Evolutionary conservation across 768 basidiomycete genomes (phyloP), one percentile per base, ranked within the genome.

Genomic region (Nidula microcarpa): DNA sequence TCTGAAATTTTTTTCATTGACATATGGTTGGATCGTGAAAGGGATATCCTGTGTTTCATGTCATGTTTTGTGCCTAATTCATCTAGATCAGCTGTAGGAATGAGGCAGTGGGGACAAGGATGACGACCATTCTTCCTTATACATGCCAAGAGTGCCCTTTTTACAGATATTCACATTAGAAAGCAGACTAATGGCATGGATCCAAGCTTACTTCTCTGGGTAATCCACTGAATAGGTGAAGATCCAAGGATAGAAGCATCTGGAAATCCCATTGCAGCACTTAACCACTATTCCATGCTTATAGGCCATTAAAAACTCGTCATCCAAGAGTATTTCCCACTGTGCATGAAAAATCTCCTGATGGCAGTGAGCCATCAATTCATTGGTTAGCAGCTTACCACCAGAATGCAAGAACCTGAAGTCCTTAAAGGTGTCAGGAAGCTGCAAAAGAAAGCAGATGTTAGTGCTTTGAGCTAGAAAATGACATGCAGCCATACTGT

Each of bases 151-250:
- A 74, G 57, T 5, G 70, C 55, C 53, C 70, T 74, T 46, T 0
- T 2, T 33, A 51, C 23, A 35, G 10, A 43, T 5, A 52, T n/a
- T n/a, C n/a, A n/a, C n/a, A n/a, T n/a, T n/a, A 33, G 11, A 32
- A 33, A n/a, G 13, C 6, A 30, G 6, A 4, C 16, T 43, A 18
- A 37, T 10, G 16, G 51, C 44, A 8, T 30, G 23, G 50, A 33
- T 50, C 49, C 8, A 45, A 13, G 58, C 60, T 2, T 44, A 71
- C 72, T 74, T 74, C 32, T 74, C 69, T 0, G 70, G 70, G 39
- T 73, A 73, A 47, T 73, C 67, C 0, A 66, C 68, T 1, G 67
- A 65, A 45, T 72, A 72, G 1, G 67, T 69, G 33, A 72, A 65
- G 0, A 72, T 59, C 0, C 59, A 53, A 3, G 65, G 64, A 34